Evolutionary conservation across 2,329 filamentous ascomycete genomes (phyloP).

Genomic region (Trichoderma oligosporum): DNA sequence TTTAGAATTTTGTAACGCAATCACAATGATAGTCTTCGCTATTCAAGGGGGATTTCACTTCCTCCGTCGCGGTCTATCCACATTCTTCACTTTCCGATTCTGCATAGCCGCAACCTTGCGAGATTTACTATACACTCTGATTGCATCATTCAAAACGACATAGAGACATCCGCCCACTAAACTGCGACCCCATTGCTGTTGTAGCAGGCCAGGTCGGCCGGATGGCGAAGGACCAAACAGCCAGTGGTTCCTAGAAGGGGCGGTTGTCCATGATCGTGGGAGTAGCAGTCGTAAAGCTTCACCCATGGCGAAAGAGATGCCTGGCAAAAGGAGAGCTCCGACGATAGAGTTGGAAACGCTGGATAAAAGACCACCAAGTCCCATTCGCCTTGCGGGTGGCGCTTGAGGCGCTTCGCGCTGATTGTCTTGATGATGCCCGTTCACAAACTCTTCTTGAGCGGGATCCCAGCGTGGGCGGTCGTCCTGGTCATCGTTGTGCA

Average conservation of each 20-base stretch:
- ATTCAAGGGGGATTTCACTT: too few relatives aligned
- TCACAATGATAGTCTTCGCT: too few relatives aligned
- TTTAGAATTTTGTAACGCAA: too few relatives aligned
- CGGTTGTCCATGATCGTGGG: constrained; percentile 63
- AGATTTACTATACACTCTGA: constrained; percentile 62
- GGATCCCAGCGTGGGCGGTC: not conserved
- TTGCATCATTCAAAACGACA: constrained; percentile 71
- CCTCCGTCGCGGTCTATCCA: constrained; percentile 35
- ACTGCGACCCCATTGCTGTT: constrained; percentile 83
- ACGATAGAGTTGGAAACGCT: constrained; percentile 49
- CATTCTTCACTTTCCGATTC: constrained; percentile 52
- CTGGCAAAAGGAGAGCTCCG: constrained; percentile 69
- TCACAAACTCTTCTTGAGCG: constrained; percentile 15
- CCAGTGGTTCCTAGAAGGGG: constrained; percentile 31
- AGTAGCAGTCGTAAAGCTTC: constrained; percentile 66
- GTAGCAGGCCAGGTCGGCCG: constrained; percentile 63
- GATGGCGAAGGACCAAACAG: constrained; percentile 21
- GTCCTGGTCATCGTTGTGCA: not conserved
- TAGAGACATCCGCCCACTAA: constrained; percentile 85
- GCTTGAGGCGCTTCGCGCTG: constrained; percentile 35
- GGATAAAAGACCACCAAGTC: constrained; percentile 38
- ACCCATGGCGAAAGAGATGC: constrained; percentile 74
- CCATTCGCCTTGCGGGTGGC: constrained; percentile 33
- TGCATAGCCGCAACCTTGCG: constrained; percentile 54
- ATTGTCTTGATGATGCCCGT: constrained; percentile 23